Evolutionary conservation across 768 basidiomycete genomes (phyloP).

Genomic region (Boletus fagicola): DNA sequence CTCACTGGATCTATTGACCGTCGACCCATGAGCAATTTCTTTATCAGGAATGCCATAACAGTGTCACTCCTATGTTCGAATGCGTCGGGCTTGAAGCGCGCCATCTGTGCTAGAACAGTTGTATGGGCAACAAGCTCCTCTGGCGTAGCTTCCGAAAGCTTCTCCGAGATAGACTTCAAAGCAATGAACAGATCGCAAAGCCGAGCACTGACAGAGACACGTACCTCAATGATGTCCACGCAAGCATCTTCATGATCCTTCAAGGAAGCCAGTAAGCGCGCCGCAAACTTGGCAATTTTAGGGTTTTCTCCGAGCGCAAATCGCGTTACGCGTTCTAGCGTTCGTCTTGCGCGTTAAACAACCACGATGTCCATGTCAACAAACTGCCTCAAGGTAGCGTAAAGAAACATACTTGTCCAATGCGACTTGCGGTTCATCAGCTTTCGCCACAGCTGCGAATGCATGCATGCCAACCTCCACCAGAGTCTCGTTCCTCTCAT

Average conservation of each 20-base stretch:
- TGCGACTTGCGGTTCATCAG: constrained; percentile 55
- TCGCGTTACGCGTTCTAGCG: constrained; percentile 59
- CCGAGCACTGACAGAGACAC: constrained; percentile 12
- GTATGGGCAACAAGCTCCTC: constrained; percentile 63
- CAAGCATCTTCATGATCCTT: constrained; percentile 53
- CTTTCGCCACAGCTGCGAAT: constrained; percentile 62
- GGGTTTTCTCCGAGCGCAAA: constrained; percentile 58
- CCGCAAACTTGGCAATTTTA: constrained; percentile 82
- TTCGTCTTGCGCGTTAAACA: constrained; percentile 45
- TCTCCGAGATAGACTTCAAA: constrained; percentile 55
- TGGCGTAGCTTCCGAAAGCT: constrained; percentile 45
- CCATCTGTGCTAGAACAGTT: constrained; percentile 72
- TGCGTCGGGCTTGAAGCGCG: constrained; percentile 60
- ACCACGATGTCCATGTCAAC: not conserved
- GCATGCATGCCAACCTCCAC: constrained; percentile 75
- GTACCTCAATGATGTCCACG: constrained; percentile 62
- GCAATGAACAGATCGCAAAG: not conserved
- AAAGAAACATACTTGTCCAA: constrained; percentile 60
- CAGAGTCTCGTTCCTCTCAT: constrained; percentile 52
- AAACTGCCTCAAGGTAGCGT: not conserved
- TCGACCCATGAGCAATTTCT: constrained; percentile 65
- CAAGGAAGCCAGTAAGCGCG: constrained; percentile 64
- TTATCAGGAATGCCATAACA: constrained; percentile 69
- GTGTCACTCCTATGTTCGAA: constrained; percentile 80
- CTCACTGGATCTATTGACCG: constrained; percentile 46